A percentile compares a stretch with the other conserved stretches of the same genome.
These are phyloP conservation scores for Pestalotiopsis sp. DNA, from an alignment of 2,329 filamentous ascomycete species.

Conservation along the genomic window DNA sequence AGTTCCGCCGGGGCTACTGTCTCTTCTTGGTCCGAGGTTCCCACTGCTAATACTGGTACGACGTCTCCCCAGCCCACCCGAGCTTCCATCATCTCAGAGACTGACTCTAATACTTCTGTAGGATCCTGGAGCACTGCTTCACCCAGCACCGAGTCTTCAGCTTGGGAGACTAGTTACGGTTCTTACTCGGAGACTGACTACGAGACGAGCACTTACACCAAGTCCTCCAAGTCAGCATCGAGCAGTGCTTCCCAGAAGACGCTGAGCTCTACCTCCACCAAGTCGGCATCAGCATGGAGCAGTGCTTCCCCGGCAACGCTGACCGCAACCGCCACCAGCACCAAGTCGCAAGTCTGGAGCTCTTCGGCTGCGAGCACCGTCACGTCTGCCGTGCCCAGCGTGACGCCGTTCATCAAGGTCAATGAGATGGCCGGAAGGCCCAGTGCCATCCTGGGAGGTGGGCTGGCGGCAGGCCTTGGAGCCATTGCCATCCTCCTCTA, in stretches of 20 bases:
- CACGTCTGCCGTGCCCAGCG: neutral
- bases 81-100: too few species aligned
- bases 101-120: too few species aligned
- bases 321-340: neutral
- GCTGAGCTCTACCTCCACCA: neutral
- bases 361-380: neutral
- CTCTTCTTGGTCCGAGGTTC: neutral
- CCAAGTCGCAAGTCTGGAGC: neutral
- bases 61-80: neutral
- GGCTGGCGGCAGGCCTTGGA: neutral
- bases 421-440: neutral
- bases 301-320: neutral
- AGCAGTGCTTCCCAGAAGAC: neutral
- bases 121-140: too few species aligned
- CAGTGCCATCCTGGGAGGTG: neutral
- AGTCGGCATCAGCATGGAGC: neutral
- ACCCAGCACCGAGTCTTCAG: too few species aligned
- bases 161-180: too few species aligned
- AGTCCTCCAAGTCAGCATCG: neutral
- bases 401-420: neutral
- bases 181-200: too few species aligned
- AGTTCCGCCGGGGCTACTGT: neutral
- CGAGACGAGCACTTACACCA: neutral
- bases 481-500: neutral
- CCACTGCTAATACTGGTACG: neutral